phyloP scores from a whole-genome alignment of 371 early-diverging fungal species.

The Mucor plumbeus region DNA sequence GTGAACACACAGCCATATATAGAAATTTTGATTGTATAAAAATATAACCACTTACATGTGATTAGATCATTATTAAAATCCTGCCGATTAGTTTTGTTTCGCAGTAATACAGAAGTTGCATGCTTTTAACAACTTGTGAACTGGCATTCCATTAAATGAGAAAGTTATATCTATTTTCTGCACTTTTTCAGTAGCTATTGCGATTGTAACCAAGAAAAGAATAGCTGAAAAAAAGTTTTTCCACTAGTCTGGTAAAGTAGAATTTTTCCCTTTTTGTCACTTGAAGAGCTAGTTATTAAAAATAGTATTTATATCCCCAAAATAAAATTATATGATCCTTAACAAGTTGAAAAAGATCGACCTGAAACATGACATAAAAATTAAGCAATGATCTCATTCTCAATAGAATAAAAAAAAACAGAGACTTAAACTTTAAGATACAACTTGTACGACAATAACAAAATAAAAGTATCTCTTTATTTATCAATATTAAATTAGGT shows the following conservation, averaged over 20 bases:
- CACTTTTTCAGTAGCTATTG: not conserved
- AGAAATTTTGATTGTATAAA: too few relatives aligned
- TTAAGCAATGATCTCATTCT: constrained; percentile 11
- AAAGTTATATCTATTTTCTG: not conserved
- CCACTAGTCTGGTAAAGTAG: not conserved
- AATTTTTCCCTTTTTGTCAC: not conserved
- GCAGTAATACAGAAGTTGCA: too few relatives aligned
- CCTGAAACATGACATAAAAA: constrained; percentile 16
- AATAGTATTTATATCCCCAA: not conserved
- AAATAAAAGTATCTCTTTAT: not conserved
- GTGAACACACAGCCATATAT: too few relatives aligned
- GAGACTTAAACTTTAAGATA: not conserved
- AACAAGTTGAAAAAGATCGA: not conserved
- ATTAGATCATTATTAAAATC: too few relatives aligned
- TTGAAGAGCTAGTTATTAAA: not conserved
- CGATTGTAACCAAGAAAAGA: not conserved
- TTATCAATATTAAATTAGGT: not conserved
- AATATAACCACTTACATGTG: too few relatives aligned
- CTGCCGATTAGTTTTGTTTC: too few relatives aligned
- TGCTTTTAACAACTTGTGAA: too few relatives aligned
- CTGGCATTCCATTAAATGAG: not conserved
- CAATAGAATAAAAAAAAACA: not conserved
- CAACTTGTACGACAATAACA: not conserved
- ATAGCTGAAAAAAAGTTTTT: not conserved
- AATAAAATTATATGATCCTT: not conserved